Evolutionary conservation across 1,284 basidiomycete genomes (phyloP).

Genomic region (Phylloboletellus chloephorus): DNA sequence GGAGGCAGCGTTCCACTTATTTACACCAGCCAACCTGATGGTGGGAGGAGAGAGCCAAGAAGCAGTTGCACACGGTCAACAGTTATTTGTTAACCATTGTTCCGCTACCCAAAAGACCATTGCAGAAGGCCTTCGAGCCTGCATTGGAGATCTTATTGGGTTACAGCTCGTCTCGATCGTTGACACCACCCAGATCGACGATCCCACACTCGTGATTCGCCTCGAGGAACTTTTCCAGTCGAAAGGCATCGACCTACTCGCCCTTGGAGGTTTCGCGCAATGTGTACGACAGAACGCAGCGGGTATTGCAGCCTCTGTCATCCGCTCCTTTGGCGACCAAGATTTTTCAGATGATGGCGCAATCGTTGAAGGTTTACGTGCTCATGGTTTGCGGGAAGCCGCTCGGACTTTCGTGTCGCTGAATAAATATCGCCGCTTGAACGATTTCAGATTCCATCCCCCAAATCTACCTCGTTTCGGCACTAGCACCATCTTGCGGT

Average conservation of each 20-base stretch:
- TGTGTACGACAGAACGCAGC: conserved; percentile 47
- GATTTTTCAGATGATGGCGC: conserved; percentile 43
- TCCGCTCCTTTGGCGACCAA: conserved; percentile 59
- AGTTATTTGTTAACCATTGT: conserved; percentile 60
- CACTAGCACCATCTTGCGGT: conserved; percentile 45
- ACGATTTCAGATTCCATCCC: conserved; percentile 48
- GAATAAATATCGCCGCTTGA: conserved; percentile 43
- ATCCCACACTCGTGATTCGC: conserved; percentile 15
- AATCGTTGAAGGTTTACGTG: conserved; percentile 44
- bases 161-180: conserved; percentile 50
- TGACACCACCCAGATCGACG: conserved; percentile 26
- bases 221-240: conserved; percentile 37
- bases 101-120: conserved; percentile 48
- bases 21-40: conserved; percentile 58
- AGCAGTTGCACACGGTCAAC: conserved; percentile 36
- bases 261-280: conserved; percentile 34
- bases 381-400: conserved; percentile 30
- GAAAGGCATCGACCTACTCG: conserved; percentile 31
- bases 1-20: conserved; percentile 53
- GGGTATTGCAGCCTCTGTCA: conserved; percentile 49
- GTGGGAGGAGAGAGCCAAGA: conserved; percentile 29
- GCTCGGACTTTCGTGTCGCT: conserved; percentile 44
- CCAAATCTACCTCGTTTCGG: conserved; percentile 59
- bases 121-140: conserved; percentile 53
- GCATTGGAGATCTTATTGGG: conserved; percentile 70